Conservation (phyloP, 2,329 filamentous ascomycete genomes). For the Coniella vitis region DNA sequence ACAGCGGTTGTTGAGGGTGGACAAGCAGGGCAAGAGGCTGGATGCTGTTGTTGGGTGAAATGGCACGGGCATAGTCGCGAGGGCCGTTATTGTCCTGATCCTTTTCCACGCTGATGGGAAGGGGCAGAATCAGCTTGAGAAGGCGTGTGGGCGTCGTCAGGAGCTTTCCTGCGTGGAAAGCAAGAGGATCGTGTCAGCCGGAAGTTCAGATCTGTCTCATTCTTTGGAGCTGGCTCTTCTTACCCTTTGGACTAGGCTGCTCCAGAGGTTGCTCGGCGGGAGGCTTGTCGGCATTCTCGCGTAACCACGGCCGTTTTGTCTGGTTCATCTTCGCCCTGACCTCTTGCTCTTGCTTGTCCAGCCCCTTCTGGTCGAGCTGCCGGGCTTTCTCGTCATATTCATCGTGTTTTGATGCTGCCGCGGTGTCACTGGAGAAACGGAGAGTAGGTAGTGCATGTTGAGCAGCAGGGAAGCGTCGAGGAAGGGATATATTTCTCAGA, state of each 20-base stretch:
- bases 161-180: slow-evolving; percentile 56
- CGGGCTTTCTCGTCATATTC: slow-evolving; percentile 23
- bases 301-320: slow-evolving; percentile 58
- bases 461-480: not conserved
- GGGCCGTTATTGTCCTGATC: slow-evolving; percentile 26
- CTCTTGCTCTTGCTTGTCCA: slow-evolving; percentile 31
- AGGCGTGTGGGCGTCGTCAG: slow-evolving; percentile 74
- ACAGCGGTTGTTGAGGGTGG: slow-evolving; percentile 85
- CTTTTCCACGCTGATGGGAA: slow-evolving; percentile 43
- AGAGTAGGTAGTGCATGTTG: not conserved
- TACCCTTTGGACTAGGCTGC: not conserved
- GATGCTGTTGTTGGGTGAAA: slow-evolving; percentile 40
- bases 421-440: slow-evolving; percentile 1
- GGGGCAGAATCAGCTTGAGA: slow-evolving; percentile 72
- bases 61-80: slow-evolving; percentile 28
- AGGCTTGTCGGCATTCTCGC: slow-evolving; percentile 46
- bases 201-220: too few species aligned
- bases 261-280: slow-evolving; percentile 24
- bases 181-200: slow-evolving; percentile 1
- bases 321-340: slow-evolving; percentile 46
- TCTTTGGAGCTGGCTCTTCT: not conserved
- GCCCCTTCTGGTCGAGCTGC: slow-evolving; percentile 25
- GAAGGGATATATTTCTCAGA: not conserved
- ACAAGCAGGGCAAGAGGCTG: slow-evolving; percentile 79
- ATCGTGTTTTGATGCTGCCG: slow-evolving; percentile 6